Percentiles rank a stretch among this genome's conserved stretches.
Conservation (phyloP, 352 stramenopile genomes). For the Peronospora farinosa region DNA sequence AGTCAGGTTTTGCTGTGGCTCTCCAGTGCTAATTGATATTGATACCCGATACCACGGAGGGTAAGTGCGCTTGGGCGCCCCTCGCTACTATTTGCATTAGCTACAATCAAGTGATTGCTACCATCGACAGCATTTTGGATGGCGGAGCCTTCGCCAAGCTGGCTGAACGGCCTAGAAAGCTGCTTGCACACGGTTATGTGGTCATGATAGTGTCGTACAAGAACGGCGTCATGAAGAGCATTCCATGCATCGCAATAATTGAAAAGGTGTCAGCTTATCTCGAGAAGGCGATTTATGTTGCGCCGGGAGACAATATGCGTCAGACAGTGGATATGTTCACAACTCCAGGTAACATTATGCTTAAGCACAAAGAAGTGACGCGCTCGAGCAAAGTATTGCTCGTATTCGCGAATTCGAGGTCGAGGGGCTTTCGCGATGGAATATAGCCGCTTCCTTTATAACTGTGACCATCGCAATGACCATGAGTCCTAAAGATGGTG, state of each 20-base stretch:
- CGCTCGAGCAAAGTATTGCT: slow-evolving; percentile 84
- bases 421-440: slow-evolving; percentile 67
- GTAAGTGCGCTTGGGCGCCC: slow-evolving; percentile 90
- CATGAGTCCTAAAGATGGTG: no score
- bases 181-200: slow-evolving; percentile 87
- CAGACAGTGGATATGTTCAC: slow-evolving; percentile 94
- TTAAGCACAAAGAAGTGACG: slow-evolving; percentile 85
- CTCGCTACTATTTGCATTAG: slow-evolving; percentile 88
- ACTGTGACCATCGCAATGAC: no score
- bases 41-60: slow-evolving; percentile 93
- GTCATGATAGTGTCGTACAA: slow-evolving; percentile 91
- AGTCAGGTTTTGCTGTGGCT: slow-evolving; percentile 77
- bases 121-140: slow-evolving; percentile 80
- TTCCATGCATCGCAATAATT: slow-evolving; percentile 86
- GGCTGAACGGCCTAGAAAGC: slow-evolving; percentile 50
- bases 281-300: slow-evolving; percentile 87
- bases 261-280: slow-evolving; percentile 89
- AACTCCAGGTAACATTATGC: slow-evolving; percentile 91
- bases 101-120: slow-evolving; percentile 92
- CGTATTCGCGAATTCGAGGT: slow-evolving; percentile 86
- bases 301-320: slow-evolving; percentile 72
- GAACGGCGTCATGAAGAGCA: slow-evolving; percentile 87
- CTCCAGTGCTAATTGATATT: slow-evolving; percentile 92
- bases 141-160: slow-evolving; percentile 51
- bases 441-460: no score